phyloP scores from a whole-genome alignment of 176 grass and related monocot genomes.

The Zea mays region DNA sequence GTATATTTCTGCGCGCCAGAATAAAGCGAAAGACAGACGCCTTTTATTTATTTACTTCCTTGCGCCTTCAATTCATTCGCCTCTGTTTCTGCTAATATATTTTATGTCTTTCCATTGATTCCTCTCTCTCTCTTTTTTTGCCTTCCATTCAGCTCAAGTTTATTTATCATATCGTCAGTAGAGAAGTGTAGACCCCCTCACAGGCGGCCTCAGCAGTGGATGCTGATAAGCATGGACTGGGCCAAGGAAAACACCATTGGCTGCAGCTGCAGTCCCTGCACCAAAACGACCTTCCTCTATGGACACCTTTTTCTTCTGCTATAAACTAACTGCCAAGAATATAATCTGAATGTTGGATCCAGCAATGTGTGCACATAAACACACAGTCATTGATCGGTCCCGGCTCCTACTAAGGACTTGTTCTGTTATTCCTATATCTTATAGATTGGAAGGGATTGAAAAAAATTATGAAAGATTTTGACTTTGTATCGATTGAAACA shows the following conservation, averaged over 20 bases:
- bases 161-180: conserved; percentile 28
- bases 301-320: background rate
- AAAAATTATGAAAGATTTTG: too few species aligned
- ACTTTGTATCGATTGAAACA: too few species aligned
- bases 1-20: conserved; percentile 15
- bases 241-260: conserved; percentile 30
- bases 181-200: conserved; percentile 35
- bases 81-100: conserved; percentile 47
- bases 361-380: conserved; percentile 41
- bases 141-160: conserved; percentile 13
- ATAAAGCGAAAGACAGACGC: conserved; percentile 34
- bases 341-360: conserved; percentile 44
- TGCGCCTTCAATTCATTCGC: background rate
- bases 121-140: background rate
- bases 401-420: background rate
- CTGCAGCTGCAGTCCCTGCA: conserved; percentile 4
- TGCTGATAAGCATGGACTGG: conserved; percentile 47
- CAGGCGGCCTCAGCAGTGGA: conserved; percentile 37
- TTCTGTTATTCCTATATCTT: too few species aligned
- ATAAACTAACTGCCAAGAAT: conserved; percentile 21
- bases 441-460: too few species aligned
- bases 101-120: conserved; percentile 39
- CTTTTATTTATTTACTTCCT: conserved; percentile 22
- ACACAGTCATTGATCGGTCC: background rate
- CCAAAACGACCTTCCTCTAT: background rate